Evolutionary conservation across 768 basidiomycete species (phyloP), one percentile per base, ranked within the genome.

Genomic region (Lactarius sanguifluus): DNA sequence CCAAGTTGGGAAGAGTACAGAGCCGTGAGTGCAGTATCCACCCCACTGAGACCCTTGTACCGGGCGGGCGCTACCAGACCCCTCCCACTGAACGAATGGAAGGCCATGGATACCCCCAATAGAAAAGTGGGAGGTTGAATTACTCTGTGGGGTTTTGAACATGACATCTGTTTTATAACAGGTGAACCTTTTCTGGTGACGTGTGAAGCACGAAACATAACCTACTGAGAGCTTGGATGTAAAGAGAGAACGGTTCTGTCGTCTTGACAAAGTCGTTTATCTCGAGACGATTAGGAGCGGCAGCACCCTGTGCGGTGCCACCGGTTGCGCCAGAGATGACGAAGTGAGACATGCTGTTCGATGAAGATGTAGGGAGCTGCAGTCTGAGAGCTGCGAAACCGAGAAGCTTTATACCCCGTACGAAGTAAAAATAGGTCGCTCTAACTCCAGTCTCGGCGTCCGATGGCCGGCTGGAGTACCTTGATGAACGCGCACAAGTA

Each of bases 1-100:
- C 81, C 82, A 85, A 5, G 81, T 83, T 9, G 83, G 83, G 77
- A 85, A 85, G 12, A 85, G 74, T 10, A 80, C 76, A 1, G 79
- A 80, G 18, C 81, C 81, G 71, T 86, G 85, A n/a, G 79, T 80
- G 71, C 84, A 86, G 69, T 86, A 85, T 4, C 84, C 85, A n/a
- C 76, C 74, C 76, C 76, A 79, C 9, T 67, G 65, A 9, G 72
- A 67, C 0, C 68, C 64, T 18, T 71, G 58, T 16, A 71, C 73
- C 1, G 78, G 73, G 36, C 73, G 28, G 13, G 59, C 32, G 25
- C 72, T 69, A 7, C 76, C 78, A 13, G 77, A 74, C 16, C 77
- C 80, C 60, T 82, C 77, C 82, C 82, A 86, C 0, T 72, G 69
- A 10, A 74, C 72, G 64, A 77, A 80, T 0, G 85, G 85, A 28